Conservation (phyloP, 768 basidiomycete species). For the Floccularia luteovirens region DNA sequence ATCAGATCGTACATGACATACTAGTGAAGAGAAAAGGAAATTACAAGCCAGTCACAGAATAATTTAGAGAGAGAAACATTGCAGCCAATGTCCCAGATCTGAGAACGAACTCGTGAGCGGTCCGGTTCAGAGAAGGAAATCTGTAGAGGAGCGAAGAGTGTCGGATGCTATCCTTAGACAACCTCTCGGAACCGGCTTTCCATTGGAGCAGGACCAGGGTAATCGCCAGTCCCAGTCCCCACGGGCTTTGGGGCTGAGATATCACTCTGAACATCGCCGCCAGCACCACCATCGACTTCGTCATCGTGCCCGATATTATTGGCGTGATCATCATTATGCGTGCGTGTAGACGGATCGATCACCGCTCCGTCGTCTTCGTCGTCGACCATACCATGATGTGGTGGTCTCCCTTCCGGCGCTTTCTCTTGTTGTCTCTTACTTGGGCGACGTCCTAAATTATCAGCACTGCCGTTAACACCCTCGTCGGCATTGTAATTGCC, state of each 20-base stretch:
- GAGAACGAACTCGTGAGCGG: too few relatives aligned
- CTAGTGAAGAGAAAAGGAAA: too few relatives aligned
- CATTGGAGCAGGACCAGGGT: conserved; percentile 3
- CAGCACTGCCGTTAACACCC: background rate
- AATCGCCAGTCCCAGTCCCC: background rate
- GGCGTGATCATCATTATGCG: too few relatives aligned
- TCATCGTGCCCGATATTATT: too few relatives aligned
- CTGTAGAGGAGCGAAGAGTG: too few relatives aligned
- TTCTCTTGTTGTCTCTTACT: conserved; percentile 6
- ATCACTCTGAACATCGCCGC: too few relatives aligned
- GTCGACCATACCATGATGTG: background rate
- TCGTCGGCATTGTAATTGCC: background rate
- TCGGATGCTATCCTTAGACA: background rate
- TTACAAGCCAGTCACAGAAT: too few relatives aligned
- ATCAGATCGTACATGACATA: too few relatives aligned
- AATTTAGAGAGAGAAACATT: too few relatives aligned
- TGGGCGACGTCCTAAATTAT: background rate
- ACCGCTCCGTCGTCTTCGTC: conserved; percentile 5
- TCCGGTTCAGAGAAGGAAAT: too few relatives aligned
- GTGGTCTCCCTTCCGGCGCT: conserved; percentile 5
- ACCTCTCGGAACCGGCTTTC: conserved; percentile 3
- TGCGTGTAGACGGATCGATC: conserved; percentile 4
- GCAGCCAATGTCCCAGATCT: too few relatives aligned
- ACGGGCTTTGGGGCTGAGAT: background rate
- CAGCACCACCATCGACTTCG: too few relatives aligned